Evolutionary conservation across 192 early-diverging fungal species (phyloP).

Genomic region (Piromyces finnis): DNA sequence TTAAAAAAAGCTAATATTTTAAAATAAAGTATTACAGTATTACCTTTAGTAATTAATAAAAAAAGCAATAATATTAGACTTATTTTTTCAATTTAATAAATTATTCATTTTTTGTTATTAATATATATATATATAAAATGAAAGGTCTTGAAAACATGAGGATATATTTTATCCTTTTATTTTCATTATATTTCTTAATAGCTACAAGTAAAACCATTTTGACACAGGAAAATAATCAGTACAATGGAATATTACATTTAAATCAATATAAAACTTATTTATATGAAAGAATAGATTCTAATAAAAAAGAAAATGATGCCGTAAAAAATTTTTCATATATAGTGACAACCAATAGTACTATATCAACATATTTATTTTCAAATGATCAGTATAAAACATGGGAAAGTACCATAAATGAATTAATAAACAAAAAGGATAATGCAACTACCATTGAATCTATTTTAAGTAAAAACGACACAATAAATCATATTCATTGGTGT

Average conservation of each 20-base stretch:
- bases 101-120: too few relatives aligned
- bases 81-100: too few relatives aligned
- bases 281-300: background rate
- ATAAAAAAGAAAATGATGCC: background rate
- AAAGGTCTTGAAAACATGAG: too few relatives aligned
- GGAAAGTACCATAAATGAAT: background rate
- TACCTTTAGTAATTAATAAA: too few relatives aligned
- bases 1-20: too few relatives aligned
- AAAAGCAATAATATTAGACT: too few relatives aligned
- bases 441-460: background rate
- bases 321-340: background rate
- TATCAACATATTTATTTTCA: background rate
- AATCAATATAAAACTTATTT: background rate
- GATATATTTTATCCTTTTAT: background rate
- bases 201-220: too few relatives aligned
- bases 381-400: background rate
- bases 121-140: too few relatives aligned
- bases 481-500: background rate
- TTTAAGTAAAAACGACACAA: background rate
- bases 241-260: too few relatives aligned
- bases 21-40: too few relatives aligned
- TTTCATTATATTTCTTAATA: too few relatives aligned
- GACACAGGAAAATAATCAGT: too few relatives aligned
- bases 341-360: background rate
- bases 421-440: background rate